Evolutionary conservation across 345 rosid genomes (phyloP), one percentile per base, ranked within the genome.

Genomic region (Capsella bursapastoris): DNA sequence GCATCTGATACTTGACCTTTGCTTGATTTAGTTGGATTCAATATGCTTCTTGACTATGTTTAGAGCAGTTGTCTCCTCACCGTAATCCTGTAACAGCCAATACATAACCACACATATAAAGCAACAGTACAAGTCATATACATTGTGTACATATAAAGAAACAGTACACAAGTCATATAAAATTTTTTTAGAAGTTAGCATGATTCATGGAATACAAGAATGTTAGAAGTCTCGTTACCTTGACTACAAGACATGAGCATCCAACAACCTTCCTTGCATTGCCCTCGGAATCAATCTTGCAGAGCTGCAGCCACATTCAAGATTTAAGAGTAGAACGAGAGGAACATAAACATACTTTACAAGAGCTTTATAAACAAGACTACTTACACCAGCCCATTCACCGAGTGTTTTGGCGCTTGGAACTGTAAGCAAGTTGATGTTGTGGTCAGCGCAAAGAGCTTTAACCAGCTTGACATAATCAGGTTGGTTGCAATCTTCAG

Each of bases 341-440:
- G 10, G 45, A 41, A 41, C 45, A 14, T 6, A 41, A 41, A 41
- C 45, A 41, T 41, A 11, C 45, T 37, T 37, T 37, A 37, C 9
- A 8, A 44, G 3, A 45, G 53, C 5, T 49, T 47, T 47, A 15
- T 16, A 49, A 16, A 11, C 10, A 16, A 49, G 16, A 41, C 5
- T 3, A 88, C 93, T 86, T 83, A 92, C 94, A 49, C 96, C 97
- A 72, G 91, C 94, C 97, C 97, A 92, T 80, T 92, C 97, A n/a
- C 96, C 96, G 1, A 90, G 94, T 25, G 90, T 81, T 75, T 92
- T 92, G 22, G 97, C 93, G 81, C 90, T 86, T 22, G 97, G 96
- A 58, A 89, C 91, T 0, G 84, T 82, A 47, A 92, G 67, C 79
- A 90, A 74, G 38, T 82, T 82, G 16, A 88, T 89, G 38, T 82